Evolutionary conservation across 2,329 filamentous ascomycete genomes (phyloP).

Genomic region (Didymella pomorum): DNA sequence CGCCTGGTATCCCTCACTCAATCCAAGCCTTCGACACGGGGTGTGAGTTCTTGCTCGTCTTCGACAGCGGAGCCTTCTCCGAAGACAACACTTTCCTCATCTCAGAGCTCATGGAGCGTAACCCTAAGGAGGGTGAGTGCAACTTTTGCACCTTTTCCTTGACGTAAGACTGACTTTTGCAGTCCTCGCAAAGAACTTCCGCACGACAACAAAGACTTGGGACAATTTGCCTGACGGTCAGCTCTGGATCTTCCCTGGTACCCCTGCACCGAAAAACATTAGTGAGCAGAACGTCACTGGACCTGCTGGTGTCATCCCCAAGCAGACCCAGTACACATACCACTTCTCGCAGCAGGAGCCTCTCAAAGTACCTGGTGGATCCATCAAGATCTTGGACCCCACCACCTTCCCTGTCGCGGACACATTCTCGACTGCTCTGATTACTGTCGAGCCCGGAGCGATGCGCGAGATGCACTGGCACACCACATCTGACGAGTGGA

Average conservation of each 20-base stretch:
- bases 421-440: slow-evolving; percentile 64
- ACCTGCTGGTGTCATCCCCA: slow-evolving; percentile 43
- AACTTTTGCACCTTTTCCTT: too few species aligned
- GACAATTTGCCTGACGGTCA: slow-evolving; percentile 50
- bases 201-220: slow-evolving; percentile 48
- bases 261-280: slow-evolving; percentile 48
- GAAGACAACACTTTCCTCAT: slow-evolving; percentile 68
- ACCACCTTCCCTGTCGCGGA: slow-evolving; percentile 64
- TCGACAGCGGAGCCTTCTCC: slow-evolving; percentile 65
- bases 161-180: too few species aligned
- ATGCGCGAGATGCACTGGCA: slow-evolving; percentile 73
- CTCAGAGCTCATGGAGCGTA: slow-evolving; percentile 60
- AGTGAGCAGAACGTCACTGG: slow-evolving; percentile 56
- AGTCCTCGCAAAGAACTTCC: slow-evolving; percentile 56
- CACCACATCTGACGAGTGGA: slow-evolving; percentile 67
- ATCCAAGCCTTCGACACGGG: slow-evolving; percentile 65
- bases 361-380: slow-evolving; percentile 62
- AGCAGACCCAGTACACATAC: slow-evolving; percentile 49
- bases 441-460: slow-evolving; percentile 67
- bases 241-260: slow-evolving; percentile 56
- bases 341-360: slow-evolving; percentile 59
- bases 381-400: slow-evolving; percentile 67
- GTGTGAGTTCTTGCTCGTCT: slow-evolving; percentile 63
- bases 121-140: slow-evolving; percentile 46
- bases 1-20: slow-evolving; percentile 51